Conservation (phyloP, 495 filamentous ascomycete species). For the Talaromyces thailandensis region DNA sequence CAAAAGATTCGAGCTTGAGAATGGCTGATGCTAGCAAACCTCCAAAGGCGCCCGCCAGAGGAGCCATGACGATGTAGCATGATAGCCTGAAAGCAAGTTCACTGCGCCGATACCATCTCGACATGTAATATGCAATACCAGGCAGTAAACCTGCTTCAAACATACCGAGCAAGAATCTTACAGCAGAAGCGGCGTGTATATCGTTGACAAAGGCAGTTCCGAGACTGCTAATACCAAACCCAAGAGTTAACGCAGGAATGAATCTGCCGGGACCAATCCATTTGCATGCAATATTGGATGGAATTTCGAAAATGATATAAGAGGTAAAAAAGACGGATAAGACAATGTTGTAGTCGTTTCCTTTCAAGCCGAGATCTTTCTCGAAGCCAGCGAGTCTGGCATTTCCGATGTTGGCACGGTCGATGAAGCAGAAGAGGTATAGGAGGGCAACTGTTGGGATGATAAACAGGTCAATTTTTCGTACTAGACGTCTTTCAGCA, state of each 20-base stretch:
- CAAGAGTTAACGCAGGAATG: constrained; percentile 34
- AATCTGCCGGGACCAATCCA: constrained; percentile 43
- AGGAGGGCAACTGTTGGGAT: constrained; percentile 38
- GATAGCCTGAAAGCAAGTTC: constrained; percentile 55
- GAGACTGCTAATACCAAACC: constrained; percentile 39
- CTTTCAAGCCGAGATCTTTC: constrained; percentile 33
- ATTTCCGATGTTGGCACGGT: constrained; percentile 52
- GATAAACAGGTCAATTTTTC: constrained; percentile 39
- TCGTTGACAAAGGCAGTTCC: constrained; percentile 40
- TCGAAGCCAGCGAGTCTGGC: constrained; percentile 30
- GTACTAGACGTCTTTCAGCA: constrained; percentile 43
- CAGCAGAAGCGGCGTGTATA: constrained; percentile 29
- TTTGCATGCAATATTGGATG: constrained; percentile 55
- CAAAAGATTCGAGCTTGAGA: constrained; percentile 33
- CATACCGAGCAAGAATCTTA: constrained; percentile 49
- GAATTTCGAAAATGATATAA: constrained; percentile 51
- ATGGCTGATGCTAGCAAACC: constrained; percentile 57
- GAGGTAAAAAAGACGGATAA: constrained; percentile 34
- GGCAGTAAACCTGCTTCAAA: constrained; percentile 66
- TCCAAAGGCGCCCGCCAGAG: constrained; percentile 61
- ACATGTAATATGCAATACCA: constrained; percentile 66
- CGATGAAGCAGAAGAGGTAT: constrained; percentile 47
- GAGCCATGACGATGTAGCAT: constrained; percentile 48
- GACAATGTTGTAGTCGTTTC: constrained; percentile 24
- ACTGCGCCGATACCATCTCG: constrained; percentile 59